A percentile compares a stretch with the other conserved stretches of the same genome.
These are phyloP conservation scores for Scenedesmus sp. DNA, from an alignment of 163 green algal species.

Conservation along the genomic window DNA sequence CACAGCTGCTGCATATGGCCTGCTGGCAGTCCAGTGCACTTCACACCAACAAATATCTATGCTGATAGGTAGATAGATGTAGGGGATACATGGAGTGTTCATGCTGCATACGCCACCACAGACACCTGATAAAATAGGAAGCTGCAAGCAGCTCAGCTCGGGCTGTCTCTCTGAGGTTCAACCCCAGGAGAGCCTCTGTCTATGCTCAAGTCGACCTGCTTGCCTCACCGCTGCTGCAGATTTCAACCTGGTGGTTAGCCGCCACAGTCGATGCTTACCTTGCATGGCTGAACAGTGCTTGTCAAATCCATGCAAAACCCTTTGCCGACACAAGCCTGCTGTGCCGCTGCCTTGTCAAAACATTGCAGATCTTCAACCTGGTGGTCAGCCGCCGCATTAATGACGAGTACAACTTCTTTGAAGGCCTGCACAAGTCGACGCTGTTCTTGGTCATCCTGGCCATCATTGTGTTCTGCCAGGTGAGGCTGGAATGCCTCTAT, in stretches of 20 bases:
- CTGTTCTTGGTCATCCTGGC: slow-evolving; percentile 83
- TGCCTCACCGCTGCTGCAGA: background rate
- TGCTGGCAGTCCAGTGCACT: background rate
- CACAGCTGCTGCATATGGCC: background rate
- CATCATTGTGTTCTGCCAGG: slow-evolving; percentile 84
- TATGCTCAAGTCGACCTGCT: too few species aligned
- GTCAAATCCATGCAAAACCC: background rate
- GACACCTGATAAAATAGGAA: too few species aligned
- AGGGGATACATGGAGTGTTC: too few species aligned
- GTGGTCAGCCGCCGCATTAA: slow-evolving; percentile 92
- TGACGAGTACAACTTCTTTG: slow-evolving; percentile 94
- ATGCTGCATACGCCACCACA: too few species aligned
- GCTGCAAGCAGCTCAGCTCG: too few species aligned
- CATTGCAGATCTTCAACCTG: slow-evolving; percentile 89
- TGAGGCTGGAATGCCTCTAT: background rate
- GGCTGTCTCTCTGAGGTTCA: too few species aligned
- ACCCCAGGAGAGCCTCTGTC: too few species aligned
- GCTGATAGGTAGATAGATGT: too few species aligned
- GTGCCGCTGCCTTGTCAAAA: background rate
- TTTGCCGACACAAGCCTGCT: background rate
- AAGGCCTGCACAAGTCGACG: slow-evolving; percentile 64
- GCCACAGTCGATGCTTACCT: too few species aligned
- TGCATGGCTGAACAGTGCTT: background rate
- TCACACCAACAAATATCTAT: background rate
- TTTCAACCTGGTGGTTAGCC: too few species aligned